phyloP scores from a whole-genome alignment of 129 eudicot species.

The Tagetes patula region DNA sequence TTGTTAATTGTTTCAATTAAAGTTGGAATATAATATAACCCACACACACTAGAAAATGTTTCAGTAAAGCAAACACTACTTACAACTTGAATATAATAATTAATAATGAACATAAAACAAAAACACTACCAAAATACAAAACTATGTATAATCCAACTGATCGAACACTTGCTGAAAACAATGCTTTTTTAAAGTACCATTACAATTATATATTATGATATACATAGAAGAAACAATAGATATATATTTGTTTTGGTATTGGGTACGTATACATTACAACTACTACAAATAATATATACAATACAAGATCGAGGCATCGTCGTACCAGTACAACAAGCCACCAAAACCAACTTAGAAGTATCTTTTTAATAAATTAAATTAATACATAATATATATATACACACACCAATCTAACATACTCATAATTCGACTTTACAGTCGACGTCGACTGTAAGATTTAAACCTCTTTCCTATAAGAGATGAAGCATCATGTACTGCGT shows the following conservation, averaged over 20 bases:
- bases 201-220: neutral
- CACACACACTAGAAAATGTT: constrained; percentile 15
- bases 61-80: constrained; percentile 25
- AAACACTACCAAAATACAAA: neutral
- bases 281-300: neutral
- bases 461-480: too few relatives aligned
- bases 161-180: neutral
- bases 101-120: constrained; percentile 13
- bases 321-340: neutral
- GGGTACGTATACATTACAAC: neutral
- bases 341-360: too few relatives aligned
- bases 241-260: neutral
- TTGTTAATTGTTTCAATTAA: constrained; percentile 9
- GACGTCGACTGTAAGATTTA: too few relatives aligned
- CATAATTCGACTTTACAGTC: too few relatives aligned
- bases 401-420: too few relatives aligned
- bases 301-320: neutral
- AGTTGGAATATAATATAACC: neutral
- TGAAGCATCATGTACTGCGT: too few relatives aligned
- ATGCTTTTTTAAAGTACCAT: neutral
- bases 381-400: too few relatives aligned
- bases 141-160: neutral
- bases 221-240: neutral
- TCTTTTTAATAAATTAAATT: too few relatives aligned
- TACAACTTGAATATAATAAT: neutral